Evolutionary conservation across 1,284 basidiomycete genomes (phyloP), one percentile per base, ranked within the genome.

Genomic region (Megacollybia platyphylla): DNA sequence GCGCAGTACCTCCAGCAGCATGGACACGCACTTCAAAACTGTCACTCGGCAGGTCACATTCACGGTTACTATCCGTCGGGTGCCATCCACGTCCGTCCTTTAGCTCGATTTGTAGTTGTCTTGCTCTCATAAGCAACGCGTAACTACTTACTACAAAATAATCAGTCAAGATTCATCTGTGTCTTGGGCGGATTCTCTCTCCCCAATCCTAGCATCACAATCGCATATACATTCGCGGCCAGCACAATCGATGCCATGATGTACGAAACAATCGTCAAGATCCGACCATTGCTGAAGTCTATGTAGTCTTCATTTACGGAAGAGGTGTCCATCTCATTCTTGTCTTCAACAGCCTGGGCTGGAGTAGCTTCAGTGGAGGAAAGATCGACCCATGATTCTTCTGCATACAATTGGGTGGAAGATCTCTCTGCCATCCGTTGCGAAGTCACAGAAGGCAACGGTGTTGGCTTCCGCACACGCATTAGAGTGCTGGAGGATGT

Each of bases 141-240:
- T 5, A 24, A 24, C 20, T 24, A 24, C 20, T 24, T 24, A 24
- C 20, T 24, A 24, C 20, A 24, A 24, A 24, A 24, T 24, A 24
- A 5, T 24, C 20, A 24, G 20, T 24, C 5, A 24, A 24, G 20
- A 24, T 24, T 24, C 20, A 24, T 24, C 20, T 24, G 32, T 34
- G 32, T 17, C 32, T 34, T 34, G 5, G 32, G 32, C 15, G 11
- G 15, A 34, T 34, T n/a, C 40, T 39, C 44, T 45, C 27, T 47
- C 43, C 41, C 65, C 61, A 51, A 67, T 47, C 39, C 57, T 49
- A 79, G 55, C 41, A 62, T 63, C 3, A 71, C 63, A 36, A 78
- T 63, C 13, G 71, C 73, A 49, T 79, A 78, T n/a, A 60, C 63
- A 53, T 85, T 84, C 24, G 81, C 79, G 18, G 73, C 51, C 31